A percentile compares a stretch with the other conserved stretches of the same genome.
phyloP scores from a whole-genome alignment of 2,329 filamentous ascomycete genomes.

The Emmonsiellopsis sp. region DNA sequence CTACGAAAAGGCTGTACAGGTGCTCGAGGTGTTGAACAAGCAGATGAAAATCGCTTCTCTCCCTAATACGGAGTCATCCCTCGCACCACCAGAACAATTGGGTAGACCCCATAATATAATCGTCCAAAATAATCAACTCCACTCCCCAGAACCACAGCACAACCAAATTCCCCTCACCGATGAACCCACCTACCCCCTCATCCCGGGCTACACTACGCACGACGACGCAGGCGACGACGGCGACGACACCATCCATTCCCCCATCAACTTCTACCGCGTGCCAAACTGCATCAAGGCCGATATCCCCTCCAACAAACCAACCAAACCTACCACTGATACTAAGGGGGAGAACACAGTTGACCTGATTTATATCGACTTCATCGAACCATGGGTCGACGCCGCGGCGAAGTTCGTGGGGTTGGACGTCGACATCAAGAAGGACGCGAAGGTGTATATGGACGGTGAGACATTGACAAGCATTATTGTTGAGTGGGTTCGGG shows the following conservation, averaged over 20 bases:
- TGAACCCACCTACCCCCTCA: conserved; percentile 33
- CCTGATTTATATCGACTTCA: conserved; percentile 84
- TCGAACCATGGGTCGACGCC: conserved; percentile 69
- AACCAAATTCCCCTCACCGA: conserved; percentile 22
- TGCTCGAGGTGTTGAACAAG: conserved; percentile 52
- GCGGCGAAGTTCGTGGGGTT: conserved; percentile 57
- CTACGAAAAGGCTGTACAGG: conserved; percentile 60
- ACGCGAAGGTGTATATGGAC: conserved; percentile 44
- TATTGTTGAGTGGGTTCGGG: conserved; percentile 49
- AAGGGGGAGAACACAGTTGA: conserved; percentile 55
- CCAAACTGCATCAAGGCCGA: conserved; percentile 76
- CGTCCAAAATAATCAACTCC: background rate
- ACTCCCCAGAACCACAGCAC: conserved; percentile 1
- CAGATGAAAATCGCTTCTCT: conserved; percentile 41
- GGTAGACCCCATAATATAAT: conserved; percentile 17
- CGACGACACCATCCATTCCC: conserved; percentile 77
- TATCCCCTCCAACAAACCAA: conserved; percentile 43
- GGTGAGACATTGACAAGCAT: conserved; percentile 48
- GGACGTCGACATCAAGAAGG: conserved; percentile 36
- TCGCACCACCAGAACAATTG: conserved; percentile 39
- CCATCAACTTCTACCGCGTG: conserved; percentile 63
- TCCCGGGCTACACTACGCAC: conserved; percentile 75
- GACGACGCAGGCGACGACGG: conserved; percentile 78
- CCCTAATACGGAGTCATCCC: conserved; percentile 15
- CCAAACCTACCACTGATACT: conserved; percentile 34